Conservation (phyloP, 495 filamentous ascomycete genomes). For the Cercophora scortea region DNA sequence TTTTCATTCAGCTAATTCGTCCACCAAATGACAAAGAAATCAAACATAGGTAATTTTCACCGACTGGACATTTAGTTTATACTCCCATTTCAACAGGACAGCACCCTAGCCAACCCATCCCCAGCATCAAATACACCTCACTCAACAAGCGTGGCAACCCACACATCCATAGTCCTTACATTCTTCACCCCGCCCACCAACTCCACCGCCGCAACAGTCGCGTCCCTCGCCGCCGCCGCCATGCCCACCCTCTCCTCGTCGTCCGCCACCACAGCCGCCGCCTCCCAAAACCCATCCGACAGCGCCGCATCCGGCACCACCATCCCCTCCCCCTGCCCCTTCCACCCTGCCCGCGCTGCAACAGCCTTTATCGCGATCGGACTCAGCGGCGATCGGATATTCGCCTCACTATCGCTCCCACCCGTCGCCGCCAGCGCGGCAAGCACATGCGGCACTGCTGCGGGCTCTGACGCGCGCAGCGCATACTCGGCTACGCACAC, state of each 20-base stretch:
- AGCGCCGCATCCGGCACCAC: slow-evolving; percentile 26
- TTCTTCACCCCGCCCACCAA: slow-evolving; percentile 22
- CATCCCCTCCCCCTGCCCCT: slow-evolving; percentile 19
- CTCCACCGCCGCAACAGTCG: slow-evolving; percentile 23
- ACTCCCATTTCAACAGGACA: no score
- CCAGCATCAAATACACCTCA: background rate
- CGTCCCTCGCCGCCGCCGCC: slow-evolving; percentile 27
- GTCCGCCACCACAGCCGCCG: slow-evolving; percentile 14
- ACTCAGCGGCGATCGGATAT: slow-evolving; percentile 12
- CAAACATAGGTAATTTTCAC: no score
- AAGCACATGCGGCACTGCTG: slow-evolving; percentile 33
- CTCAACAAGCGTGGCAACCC: slow-evolving; percentile 28
- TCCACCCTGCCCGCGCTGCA: slow-evolving; percentile 17
- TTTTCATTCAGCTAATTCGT: no score
- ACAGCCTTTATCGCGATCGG: slow-evolving; percentile 10
- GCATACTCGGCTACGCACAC: slow-evolving; percentile 37
- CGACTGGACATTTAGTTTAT: no score
- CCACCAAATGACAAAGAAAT: no score
- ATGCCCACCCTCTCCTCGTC: slow-evolving; percentile 28
- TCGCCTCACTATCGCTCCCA: slow-evolving; percentile 7
- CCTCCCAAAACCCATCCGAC: slow-evolving; percentile 42
- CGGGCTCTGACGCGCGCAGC: slow-evolving; percentile 17
- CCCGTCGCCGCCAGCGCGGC: slow-evolving; percentile 27
- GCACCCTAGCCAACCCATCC: no score
- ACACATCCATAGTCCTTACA: slow-evolving; percentile 41